Percentiles rank a stretch among this genome's conserved stretches.
These are phyloP conservation scores for Coniochaeta ligniaria DNA, from an alignment of 2,329 filamentous ascomycete species.

Conservation along the genomic window DNA sequence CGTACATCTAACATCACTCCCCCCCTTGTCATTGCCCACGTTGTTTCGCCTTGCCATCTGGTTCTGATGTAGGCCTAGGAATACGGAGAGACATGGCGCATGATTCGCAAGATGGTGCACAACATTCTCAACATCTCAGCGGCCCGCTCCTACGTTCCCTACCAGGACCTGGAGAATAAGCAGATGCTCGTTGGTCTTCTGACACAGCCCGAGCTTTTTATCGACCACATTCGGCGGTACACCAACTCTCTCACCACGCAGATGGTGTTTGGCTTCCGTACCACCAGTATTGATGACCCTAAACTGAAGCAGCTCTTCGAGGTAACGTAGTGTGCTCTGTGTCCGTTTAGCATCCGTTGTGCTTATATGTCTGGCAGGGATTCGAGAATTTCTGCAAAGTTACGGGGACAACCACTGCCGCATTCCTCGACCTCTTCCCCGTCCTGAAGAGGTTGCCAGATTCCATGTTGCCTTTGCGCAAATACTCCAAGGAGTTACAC, in stretches of 20 bases:
- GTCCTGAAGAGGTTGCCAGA: conserved; percentile 32
- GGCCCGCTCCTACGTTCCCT: conserved; percentile 39
- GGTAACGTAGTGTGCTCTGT: not conserved
- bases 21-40: not conserved
- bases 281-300: conserved; percentile 5
- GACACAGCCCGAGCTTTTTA: conserved; percentile 28
- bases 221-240: conserved; percentile 18
- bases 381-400: conserved; percentile 29
- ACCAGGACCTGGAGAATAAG: conserved; percentile 46
- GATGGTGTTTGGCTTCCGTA: conserved; percentile 13
- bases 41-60: no score
- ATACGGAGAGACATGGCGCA: not conserved
- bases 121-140: conserved; percentile 33
- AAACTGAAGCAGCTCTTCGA: conserved; percentile 9
- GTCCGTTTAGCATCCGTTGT: not conserved
- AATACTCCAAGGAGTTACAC: conserved; percentile 30
- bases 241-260: conserved; percentile 9
- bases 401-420: conserved; percentile 28
- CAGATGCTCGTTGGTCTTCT: conserved; percentile 41
- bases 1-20: no score
- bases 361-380: conserved; percentile 5
- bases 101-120: not conserved
- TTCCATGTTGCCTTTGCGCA: conserved; percentile 24
- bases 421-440: conserved; percentile 36
- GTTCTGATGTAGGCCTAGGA: not conserved